phyloP scores from a whole-genome alignment of 202 grass and related monocot species.

The Cymbopogon flexuosus region DNA sequence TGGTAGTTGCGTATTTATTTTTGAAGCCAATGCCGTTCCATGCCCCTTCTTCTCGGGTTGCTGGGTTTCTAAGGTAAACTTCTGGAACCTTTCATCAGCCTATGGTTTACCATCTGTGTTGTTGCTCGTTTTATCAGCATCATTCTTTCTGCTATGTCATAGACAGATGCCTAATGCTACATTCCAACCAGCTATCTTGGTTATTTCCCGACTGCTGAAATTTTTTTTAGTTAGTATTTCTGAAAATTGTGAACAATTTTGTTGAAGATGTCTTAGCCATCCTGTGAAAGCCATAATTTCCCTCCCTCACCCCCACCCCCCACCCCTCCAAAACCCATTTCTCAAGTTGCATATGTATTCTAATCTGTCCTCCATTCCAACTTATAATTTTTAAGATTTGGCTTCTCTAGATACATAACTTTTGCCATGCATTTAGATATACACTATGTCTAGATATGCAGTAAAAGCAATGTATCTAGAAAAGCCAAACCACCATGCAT shows the following conservation, averaged over 20 bases:
- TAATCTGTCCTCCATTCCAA: not conserved
- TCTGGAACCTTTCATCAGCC: slow-evolving; percentile 25
- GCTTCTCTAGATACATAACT: not conserved
- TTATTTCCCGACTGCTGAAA: not conserved
- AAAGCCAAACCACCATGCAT: not conserved
- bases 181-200: not conserved
- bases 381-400: not conserved
- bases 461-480: no score
- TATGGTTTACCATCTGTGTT: not conserved
- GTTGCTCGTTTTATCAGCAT: not conserved
- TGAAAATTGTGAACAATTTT: not conserved
- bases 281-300: not conserved
- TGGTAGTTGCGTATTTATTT: slow-evolving; percentile 85
- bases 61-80: slow-evolving; percentile 83
- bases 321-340: not conserved
- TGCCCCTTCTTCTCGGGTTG: slow-evolving; percentile 67
- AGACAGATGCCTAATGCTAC: not conserved
- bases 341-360: not conserved
- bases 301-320: not conserved
- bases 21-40: slow-evolving; percentile 80
- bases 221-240: not conserved
- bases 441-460: no score
- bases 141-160: slow-evolving; percentile 14
- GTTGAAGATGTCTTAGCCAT: not conserved
- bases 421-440: not conserved